Conservation (phyloP, 2,329 filamentous ascomycete genomes). For the Emmonsia crescens region DNA sequence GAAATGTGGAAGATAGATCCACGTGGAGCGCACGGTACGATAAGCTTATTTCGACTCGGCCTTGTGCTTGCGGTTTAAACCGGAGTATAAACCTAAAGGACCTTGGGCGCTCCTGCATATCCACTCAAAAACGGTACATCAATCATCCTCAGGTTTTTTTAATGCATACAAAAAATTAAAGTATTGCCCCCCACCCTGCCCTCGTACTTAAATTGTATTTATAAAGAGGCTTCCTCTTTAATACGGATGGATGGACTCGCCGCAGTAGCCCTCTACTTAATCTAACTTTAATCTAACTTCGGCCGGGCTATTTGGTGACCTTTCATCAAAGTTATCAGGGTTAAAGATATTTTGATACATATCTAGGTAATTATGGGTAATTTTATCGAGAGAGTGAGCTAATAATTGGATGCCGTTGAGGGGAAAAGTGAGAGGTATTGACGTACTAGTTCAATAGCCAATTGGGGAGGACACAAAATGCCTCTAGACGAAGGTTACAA, state of each 20-base stretch:
- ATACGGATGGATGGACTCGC: not conserved
- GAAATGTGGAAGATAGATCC: not conserved
- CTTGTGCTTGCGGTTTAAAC: not conserved
- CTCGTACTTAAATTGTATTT: not conserved
- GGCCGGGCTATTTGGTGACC: not conserved
- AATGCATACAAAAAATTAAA: not conserved
- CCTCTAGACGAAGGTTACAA: not conserved
- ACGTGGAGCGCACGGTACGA: not conserved
- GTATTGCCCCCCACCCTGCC: not conserved
- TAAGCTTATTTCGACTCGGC: not conserved
- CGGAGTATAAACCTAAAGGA: no score
- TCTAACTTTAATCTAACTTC: not conserved
- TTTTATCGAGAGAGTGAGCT: not conserved
- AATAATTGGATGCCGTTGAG: not conserved
- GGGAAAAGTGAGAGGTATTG: not conserved
- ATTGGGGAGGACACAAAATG: not conserved
- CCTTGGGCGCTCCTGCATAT: no score
- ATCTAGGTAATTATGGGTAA: not conserved
- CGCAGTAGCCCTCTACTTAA: not conserved
- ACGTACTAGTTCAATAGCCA: not conserved
- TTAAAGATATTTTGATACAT: not conserved
- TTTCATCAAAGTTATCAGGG: not conserved
- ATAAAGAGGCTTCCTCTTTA: not conserved
- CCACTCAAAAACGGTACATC: no score
- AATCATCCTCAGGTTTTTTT: not conserved